A percentile compares a stretch with the other conserved stretches of the same genome.
phyloP scores from a whole-genome alignment of 192 early-diverging fungal genomes.

The Coemansia sp. region DNA sequence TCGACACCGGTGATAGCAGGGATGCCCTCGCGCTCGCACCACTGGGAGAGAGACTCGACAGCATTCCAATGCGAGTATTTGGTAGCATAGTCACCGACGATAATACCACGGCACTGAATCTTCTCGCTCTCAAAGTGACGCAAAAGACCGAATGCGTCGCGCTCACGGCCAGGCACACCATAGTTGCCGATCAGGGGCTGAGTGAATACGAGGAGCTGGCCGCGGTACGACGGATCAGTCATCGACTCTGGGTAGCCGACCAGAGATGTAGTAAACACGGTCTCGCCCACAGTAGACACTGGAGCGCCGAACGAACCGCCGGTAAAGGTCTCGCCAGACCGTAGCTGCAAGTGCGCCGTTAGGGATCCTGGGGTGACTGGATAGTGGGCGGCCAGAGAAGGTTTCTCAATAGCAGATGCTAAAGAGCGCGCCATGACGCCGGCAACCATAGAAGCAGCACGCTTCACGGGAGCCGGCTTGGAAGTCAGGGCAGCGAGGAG shows the following conservation, averaged over 20 bases:
- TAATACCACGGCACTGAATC: conserved; percentile 91
- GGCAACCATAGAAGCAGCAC: not conserved
- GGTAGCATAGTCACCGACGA: conserved; percentile 88
- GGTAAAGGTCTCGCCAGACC: conserved; percentile 79
- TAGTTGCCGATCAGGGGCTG: conserved; percentile 98
- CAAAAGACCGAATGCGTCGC: conserved; percentile 82
- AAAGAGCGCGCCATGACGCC: conserved; percentile 42
- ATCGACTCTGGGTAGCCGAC: conserved; percentile 98
- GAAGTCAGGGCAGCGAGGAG: conserved; percentile 20
- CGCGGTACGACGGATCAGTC: conserved; percentile 97
- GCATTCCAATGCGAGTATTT: conserved; percentile 95
- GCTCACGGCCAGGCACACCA: conserved; percentile 91
- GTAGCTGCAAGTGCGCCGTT: conserved; percentile 70
- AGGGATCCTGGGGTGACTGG: conserved; percentile 62
- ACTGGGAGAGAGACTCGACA: conserved; percentile 73
- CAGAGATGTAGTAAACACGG: conserved; percentile 80
- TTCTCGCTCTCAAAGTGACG: conserved; percentile 92
- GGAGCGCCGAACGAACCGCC: conserved; percentile 89
- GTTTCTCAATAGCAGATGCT: conserved; percentile 31
- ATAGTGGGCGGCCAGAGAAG: conserved; percentile 43
- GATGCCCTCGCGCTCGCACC: conserved; percentile 90
- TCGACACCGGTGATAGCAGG: conserved; percentile 95
- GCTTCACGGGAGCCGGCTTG: conserved; percentile 13
- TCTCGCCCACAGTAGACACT: conserved; percentile 76
- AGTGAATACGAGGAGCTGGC: conserved; percentile 97